These are phyloP conservation scores for Hymenoscyphus repandus DNA, from an alignment of 2,329 filamentous ascomycete genomes.

Conservation along the genomic window DNA sequence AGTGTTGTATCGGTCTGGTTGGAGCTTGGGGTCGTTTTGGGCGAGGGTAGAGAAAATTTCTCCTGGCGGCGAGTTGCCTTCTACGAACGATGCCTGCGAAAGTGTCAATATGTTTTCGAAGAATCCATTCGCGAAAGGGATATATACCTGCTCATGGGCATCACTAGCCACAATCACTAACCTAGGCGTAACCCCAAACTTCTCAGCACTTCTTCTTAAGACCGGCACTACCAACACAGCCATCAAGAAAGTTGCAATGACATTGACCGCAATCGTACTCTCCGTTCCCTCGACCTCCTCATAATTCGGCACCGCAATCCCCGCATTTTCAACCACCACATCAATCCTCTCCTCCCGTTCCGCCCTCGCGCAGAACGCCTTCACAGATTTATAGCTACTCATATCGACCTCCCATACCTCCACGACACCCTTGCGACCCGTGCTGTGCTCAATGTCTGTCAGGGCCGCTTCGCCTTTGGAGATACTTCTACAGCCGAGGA, in stretches of 20 bases:
- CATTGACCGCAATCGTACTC: conserved; percentile 20
- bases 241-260: conserved; percentile 18
- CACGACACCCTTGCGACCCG: not conserved
- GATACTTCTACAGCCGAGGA: conserved; percentile 34
- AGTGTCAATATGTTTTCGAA: conserved; percentile 13
- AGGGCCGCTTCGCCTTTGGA: conserved; percentile 39
- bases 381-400: conserved; percentile 7
- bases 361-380: conserved; percentile 1
- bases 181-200: not conserved
- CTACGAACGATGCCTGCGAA: conserved; percentile 24
- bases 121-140: conserved; percentile 15
- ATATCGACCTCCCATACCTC: conserved; percentile 13
- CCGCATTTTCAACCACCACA: conserved; percentile 36
- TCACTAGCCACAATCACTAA: conserved; percentile 11
- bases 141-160: conserved; percentile 10
- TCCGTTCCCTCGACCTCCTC: conserved; percentile 17
- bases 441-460: conserved; percentile 24
- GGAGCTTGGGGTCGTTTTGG: conserved; percentile 12
- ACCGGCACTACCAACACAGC: conserved; percentile 15
- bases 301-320: conserved; percentile 10
- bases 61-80: conserved; percentile 11
- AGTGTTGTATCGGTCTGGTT: conserved; percentile 29
- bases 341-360: conserved; percentile 34
- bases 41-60: conserved; percentile 21
- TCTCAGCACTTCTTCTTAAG: conserved; percentile 1